These are phyloP conservation scores for Helenozyma baotianmanensis DNA, from an alignment of 805 yeast genomes.

Conservation along the genomic window DNA sequence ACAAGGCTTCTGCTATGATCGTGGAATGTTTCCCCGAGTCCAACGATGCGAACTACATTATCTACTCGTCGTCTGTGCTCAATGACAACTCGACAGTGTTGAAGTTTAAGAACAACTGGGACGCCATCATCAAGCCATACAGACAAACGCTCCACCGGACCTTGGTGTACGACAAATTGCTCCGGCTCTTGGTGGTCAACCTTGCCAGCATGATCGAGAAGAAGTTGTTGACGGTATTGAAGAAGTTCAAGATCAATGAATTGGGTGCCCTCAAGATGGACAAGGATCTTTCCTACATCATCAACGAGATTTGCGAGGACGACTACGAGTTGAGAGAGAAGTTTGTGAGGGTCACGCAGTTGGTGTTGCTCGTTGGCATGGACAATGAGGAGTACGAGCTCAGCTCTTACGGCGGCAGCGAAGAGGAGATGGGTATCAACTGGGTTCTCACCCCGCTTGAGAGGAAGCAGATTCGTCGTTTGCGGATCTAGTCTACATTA, in stretches of 20 bases:
- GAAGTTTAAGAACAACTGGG: slow-evolving; percentile 64
- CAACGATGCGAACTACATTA: slow-evolving; percentile 25
- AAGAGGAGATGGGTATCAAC: slow-evolving; percentile 32
- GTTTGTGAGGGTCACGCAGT: slow-evolving; percentile 78
- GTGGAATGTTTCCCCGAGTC: slow-evolving; percentile 40
- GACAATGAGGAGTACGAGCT: slow-evolving; percentile 58
- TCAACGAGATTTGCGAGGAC: slow-evolving; percentile 67
- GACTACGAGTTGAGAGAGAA: slow-evolving; percentile 71
- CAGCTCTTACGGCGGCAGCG: slow-evolving; percentile 22
- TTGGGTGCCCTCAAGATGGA: slow-evolving; percentile 82
- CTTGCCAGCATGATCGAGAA: slow-evolving; percentile 23
- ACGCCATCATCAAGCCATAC: slow-evolving; percentile 59
- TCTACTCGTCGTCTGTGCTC: slow-evolving; percentile 23
- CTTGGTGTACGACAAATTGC: slow-evolving; percentile 47
- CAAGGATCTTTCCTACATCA: slow-evolving; percentile 69
- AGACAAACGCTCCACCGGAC: slow-evolving; percentile 48
- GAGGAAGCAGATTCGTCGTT: slow-evolving; percentile 54
- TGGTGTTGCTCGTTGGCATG: slow-evolving; percentile 74
- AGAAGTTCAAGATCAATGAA: slow-evolving; percentile 60
- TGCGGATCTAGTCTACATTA: slow-evolving; percentile 19
- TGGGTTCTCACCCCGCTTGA: slow-evolving; percentile 84
- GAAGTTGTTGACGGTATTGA: slow-evolving; percentile 61
- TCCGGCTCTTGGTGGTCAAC: slow-evolving; percentile 46
- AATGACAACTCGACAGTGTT: slow-evolving; percentile 33
- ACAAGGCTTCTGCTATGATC: slow-evolving; percentile 38